Conservation (phyloP, 2,329 filamentous ascomycete species). For the Alternaria sp. region DNA sequence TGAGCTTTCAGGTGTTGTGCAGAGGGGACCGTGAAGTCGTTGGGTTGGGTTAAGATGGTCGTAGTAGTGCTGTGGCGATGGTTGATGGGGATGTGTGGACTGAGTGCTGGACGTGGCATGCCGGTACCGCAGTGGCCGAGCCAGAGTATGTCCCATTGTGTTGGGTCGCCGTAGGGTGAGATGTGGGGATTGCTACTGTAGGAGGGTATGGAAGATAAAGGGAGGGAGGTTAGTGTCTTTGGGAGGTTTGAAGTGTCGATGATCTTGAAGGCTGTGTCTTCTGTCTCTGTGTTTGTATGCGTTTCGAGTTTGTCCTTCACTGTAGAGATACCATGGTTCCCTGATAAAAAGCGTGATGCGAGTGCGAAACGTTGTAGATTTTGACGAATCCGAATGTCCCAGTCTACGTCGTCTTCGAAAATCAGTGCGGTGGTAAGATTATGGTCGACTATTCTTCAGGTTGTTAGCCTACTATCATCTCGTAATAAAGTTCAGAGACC, state of each 20-base stretch:
- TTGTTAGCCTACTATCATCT: conserved; percentile 6
- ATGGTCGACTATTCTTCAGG: conserved; percentile 33
- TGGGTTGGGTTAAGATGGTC: conserved; percentile 24
- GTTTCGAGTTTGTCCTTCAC: conserved; percentile 19
- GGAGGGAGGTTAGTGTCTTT: conserved; percentile 30
- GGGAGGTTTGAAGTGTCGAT: conserved; percentile 35
- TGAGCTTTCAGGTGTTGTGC: conserved; percentile 40
- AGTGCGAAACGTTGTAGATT: conserved; percentile 44
- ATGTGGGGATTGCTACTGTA: background rate
- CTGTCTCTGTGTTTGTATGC: conserved; percentile 35
- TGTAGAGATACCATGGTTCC: background rate
- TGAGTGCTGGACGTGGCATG: conserved; percentile 32
- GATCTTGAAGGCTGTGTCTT: conserved; percentile 35
- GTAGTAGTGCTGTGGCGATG: conserved; percentile 27
- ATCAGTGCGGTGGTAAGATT: conserved; percentile 46
- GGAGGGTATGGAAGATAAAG: conserved; percentile 23
- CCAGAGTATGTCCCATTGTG: conserved; percentile 54
- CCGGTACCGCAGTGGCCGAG: conserved; percentile 48
- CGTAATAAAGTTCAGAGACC: background rate
- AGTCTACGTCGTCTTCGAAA: conserved; percentile 46
- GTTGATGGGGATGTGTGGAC: background rate
- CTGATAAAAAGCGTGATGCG: conserved; percentile 33
- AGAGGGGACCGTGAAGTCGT: conserved; percentile 38
- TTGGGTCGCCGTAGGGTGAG: conserved; percentile 48
- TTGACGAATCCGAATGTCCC: conserved; percentile 41